Percentiles rank a stretch among this genome's conserved stretches.
phyloP scores from a whole-genome alignment of 2,329 filamentous ascomycete genomes.

The Fusarium mexicanum region DNA sequence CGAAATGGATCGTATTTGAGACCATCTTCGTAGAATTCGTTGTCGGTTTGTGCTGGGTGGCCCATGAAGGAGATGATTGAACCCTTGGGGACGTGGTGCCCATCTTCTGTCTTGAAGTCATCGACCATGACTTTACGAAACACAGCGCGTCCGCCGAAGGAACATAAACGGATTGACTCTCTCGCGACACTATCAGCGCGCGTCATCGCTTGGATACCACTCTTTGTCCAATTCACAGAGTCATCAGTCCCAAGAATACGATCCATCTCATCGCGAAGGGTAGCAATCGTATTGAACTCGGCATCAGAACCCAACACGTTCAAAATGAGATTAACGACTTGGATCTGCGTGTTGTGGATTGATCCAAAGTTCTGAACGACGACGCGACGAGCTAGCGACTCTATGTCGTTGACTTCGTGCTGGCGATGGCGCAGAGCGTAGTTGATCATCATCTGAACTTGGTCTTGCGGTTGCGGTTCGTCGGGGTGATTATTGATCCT shows the following conservation, averaged over 20 bases:
- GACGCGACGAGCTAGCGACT: slow-evolving; percentile 47
- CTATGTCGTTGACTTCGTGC: slow-evolving; percentile 46
- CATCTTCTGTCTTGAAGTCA: slow-evolving; percentile 46
- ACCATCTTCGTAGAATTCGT: slow-evolving; percentile 47
- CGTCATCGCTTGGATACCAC: slow-evolving; percentile 49
- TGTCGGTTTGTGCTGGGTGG: slow-evolving; percentile 45
- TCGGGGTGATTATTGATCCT: slow-evolving; percentile 6
- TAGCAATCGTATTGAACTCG: slow-evolving; percentile 50
- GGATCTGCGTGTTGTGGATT: slow-evolving; percentile 54
- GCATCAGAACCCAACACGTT: slow-evolving; percentile 50
- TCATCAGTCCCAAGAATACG: slow-evolving; percentile 42
- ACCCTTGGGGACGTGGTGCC: slow-evolving; percentile 46
- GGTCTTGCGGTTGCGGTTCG: slow-evolving; percentile 47
- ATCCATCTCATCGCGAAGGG: slow-evolving; percentile 51
- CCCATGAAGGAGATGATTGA: slow-evolving; percentile 47
- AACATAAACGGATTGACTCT: slow-evolving; percentile 54
- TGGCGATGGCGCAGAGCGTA: slow-evolving; percentile 52
- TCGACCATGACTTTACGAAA: slow-evolving; percentile 45
- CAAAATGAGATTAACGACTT: slow-evolving; percentile 52
- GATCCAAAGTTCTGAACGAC: slow-evolving; percentile 49
- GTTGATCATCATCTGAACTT: slow-evolving; percentile 54
- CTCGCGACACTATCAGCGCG: slow-evolving; percentile 54
- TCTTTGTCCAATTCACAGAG: slow-evolving; percentile 51
- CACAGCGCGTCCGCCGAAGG: slow-evolving; percentile 43
- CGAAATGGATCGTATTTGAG: slow-evolving; percentile 54